These are phyloP conservation scores for Plantago elongata DNA, from an alignment of 257 asterid genomes.

Conservation along the genomic window DNA sequence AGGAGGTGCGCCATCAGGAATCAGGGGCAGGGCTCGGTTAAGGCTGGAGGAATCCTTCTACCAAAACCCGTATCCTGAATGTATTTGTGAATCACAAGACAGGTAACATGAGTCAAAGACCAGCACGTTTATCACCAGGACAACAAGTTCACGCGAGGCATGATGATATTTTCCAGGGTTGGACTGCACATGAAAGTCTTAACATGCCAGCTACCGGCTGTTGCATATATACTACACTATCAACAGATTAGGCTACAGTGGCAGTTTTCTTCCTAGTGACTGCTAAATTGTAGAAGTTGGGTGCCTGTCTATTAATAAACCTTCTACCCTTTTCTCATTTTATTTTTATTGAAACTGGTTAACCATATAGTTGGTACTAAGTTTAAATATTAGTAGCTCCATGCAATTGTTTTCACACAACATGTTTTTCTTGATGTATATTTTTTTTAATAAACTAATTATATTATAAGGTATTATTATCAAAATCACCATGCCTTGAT, in stretches of 20 bases:
- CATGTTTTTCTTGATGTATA: too few species aligned
- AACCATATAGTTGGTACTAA: too few species aligned
- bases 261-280: not conserved
- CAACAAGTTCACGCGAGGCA: not conserved
- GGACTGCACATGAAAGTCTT: constrained; percentile 1
- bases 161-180: not conserved
- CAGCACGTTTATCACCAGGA: not conserved
- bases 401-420: too few species aligned
- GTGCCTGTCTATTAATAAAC: not conserved
- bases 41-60: constrained; percentile 86
- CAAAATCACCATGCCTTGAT: too few species aligned
- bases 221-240: not conserved
- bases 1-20: constrained; percentile 68
- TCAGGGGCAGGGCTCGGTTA: constrained; percentile 70
- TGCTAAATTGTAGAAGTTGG: not conserved
- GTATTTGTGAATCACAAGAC: constrained; percentile 55
- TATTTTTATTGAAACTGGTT: too few species aligned
- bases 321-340: too few species aligned
- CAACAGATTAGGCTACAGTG: not conserved
- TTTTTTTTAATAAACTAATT: too few species aligned
- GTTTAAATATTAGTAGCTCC: too few species aligned
- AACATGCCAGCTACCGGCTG: not conserved
- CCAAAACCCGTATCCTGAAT: constrained; percentile 88
- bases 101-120: constrained; percentile 19
- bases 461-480: too few species aligned